These are phyloP conservation scores for Trichomonascus vanleenenianus DNA, from an alignment of 805 yeast species.

Conservation along the genomic window DNA sequence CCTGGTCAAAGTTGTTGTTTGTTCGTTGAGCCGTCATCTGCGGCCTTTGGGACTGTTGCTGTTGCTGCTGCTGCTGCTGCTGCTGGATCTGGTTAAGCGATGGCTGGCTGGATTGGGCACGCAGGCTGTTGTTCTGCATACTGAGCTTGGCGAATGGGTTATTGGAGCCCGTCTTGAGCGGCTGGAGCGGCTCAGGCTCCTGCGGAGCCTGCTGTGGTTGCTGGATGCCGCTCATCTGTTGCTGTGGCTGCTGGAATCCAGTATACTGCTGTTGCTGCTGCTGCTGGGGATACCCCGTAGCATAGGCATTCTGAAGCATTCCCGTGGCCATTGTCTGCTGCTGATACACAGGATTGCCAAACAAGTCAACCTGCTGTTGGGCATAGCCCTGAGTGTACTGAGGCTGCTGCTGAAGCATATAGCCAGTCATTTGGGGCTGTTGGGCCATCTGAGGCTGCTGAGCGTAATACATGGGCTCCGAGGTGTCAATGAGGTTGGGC, in stretches of 20 bases:
- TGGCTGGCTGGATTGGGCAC: slow-evolving; percentile 12
- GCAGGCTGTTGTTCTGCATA: slow-evolving; percentile 9
- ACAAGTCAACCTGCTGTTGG: slow-evolving; percentile 47
- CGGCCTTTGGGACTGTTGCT: slow-evolving; percentile 22
- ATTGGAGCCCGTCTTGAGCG: slow-evolving; percentile 63
- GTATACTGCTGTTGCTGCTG: slow-evolving; percentile 16
- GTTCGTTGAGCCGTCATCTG: slow-evolving; percentile 21
- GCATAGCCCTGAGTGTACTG: slow-evolving; percentile 23
- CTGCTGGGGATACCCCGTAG: slow-evolving; percentile 11
- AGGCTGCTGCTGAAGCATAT: slow-evolving; percentile 12
- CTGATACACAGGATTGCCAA: slow-evolving; percentile 47
- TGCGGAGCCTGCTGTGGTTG: slow-evolving; percentile 28
- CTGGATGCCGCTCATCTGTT: slow-evolving; percentile 30
- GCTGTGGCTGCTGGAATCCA: slow-evolving; percentile 24
- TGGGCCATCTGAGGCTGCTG: slow-evolving; percentile 39
- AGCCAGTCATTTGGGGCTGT: slow-evolving; percentile 17
- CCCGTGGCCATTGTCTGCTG: slow-evolving; percentile 46
- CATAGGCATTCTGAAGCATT: slow-evolving; percentile 39
- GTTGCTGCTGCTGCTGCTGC: slow-evolving; percentile 13
- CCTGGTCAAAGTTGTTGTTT: slow-evolving; percentile 45
- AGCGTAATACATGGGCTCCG: slow-evolving; percentile 33
- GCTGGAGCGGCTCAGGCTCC: slow-evolving; percentile 37
- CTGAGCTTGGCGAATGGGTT: slow-evolving; percentile 59
- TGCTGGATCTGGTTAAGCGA: slow-evolving; percentile 22
- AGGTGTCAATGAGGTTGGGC: slow-evolving; percentile 24